phyloP scores from a whole-genome alignment of 2,329 filamentous ascomycete species.

The Scedosporium dehoogii region DNA sequence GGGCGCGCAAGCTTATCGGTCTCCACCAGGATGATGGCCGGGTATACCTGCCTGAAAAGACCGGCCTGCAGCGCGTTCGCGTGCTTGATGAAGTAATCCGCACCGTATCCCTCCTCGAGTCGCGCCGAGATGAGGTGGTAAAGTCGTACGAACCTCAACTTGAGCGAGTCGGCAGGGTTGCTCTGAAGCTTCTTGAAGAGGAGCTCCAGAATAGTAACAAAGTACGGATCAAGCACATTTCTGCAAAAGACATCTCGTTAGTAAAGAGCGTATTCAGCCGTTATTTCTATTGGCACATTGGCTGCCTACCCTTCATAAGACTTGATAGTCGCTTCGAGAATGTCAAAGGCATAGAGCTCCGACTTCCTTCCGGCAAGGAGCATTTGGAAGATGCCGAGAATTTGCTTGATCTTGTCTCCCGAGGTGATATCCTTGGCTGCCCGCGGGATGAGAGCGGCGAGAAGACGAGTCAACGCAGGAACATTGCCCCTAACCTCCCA shows the following conservation, averaged over 20 bases:
- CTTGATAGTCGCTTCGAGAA: conserved; percentile 71
- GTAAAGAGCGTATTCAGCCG: conserved; percentile 6
- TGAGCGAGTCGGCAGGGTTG: conserved; percentile 63
- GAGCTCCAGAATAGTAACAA: conserved; percentile 68
- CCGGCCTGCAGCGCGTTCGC: conserved; percentile 73
- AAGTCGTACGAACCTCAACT: conserved; percentile 81
- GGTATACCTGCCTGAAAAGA: conserved; percentile 78
- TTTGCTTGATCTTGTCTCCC: conserved; percentile 73
- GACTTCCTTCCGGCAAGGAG: conserved; percentile 73
- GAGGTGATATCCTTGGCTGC: conserved; percentile 62
- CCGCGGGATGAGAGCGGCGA: conserved; percentile 75
- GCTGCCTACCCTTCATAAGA: conserved; percentile 59
- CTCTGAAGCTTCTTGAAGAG: conserved; percentile 70
- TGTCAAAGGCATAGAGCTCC: conserved; percentile 78
- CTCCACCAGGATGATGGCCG: conserved; percentile 74
- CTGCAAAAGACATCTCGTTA: conserved; percentile 28
- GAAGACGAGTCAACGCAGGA: conserved; percentile 75
- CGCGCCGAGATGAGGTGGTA: conserved; percentile 84
- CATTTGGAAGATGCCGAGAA: conserved; percentile 94
- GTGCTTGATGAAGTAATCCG: conserved; percentile 82
- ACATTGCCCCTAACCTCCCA: conserved; percentile 94
- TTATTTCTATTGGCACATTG: background rate
- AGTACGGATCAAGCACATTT: conserved; percentile 61
- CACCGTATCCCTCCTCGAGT: conserved; percentile 70
- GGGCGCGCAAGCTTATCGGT: conserved; percentile 83